These are phyloP conservation scores for Leccinum truebloodii DNA, from an alignment of 768 basidiomycete species.

Conservation along the genomic window DNA sequence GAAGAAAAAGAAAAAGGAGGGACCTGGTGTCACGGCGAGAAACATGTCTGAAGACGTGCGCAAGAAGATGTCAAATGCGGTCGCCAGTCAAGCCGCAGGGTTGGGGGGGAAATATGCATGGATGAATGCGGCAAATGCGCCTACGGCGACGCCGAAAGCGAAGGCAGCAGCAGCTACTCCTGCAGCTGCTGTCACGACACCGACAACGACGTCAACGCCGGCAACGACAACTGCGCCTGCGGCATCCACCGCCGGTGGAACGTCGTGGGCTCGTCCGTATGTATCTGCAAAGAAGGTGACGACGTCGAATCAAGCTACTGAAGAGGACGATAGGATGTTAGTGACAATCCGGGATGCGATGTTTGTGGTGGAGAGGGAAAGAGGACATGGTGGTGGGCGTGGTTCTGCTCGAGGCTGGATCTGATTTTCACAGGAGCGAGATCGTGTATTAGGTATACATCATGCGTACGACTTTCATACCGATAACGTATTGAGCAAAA, in stretches of 20 bases:
- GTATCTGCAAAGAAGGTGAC: constrained; percentile 51
- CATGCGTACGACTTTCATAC: no score
- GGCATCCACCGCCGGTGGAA: constrained; percentile 26
- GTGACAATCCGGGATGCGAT: constrained; percentile 80
- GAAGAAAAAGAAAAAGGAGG: constrained; percentile 81
- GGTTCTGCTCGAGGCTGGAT: constrained; percentile 42
- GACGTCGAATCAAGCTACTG: constrained; percentile 38
- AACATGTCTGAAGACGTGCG: constrained; percentile 92
- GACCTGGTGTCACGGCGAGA: constrained; percentile 78
- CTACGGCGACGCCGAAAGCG: constrained; percentile 42
- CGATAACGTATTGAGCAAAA: constrained; percentile 20
- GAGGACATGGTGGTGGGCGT: constrained; percentile 67
- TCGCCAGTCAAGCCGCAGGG: constrained; percentile 88
- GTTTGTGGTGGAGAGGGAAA: constrained; percentile 83
- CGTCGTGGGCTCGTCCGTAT: constrained; percentile 65
- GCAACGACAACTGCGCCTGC: constrained; percentile 36
- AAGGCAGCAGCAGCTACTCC: constrained; percentile 37
- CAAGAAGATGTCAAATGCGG: constrained; percentile 91
- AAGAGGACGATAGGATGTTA: constrained; percentile 58
- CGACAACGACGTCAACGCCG: constrained; percentile 28
- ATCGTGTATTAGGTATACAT: no score
- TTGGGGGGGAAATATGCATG: constrained; percentile 81
- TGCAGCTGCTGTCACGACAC: constrained; percentile 28
- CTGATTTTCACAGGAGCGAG: no score
- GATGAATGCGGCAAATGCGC: constrained; percentile 72